Evolutionary conservation across 2,329 filamentous ascomycete genomes (phyloP), one percentile per base, ranked within the genome.

Genomic region (Ophiostoma himal-ulmi): DNA sequence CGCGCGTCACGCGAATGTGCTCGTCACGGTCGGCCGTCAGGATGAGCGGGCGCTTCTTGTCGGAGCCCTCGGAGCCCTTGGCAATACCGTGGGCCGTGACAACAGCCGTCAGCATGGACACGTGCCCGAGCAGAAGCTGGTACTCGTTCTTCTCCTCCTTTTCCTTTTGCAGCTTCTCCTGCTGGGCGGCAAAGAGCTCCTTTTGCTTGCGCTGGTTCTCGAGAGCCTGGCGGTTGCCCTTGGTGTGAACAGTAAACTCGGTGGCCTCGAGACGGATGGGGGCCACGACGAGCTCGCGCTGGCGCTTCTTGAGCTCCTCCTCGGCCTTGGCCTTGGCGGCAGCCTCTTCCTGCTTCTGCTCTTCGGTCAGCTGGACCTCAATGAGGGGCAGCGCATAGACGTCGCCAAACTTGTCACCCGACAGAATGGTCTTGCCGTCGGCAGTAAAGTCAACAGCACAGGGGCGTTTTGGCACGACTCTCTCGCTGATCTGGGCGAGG

Each of bases 321-420:
- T 68, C 66, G 20, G 62, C 52, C 5, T 68, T 37, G 1, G 7
- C 66, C 10, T 44, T 26, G 4, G 66, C 37, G 3, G 60, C 41
- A 0, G 67, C 69, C 20, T 67, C 44, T n/a, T 37, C 52, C 2
- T 14, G 39, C 65, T 48, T 36, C 20, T 68, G 41, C 41, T 30
- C 34, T 11, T 66, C 66, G 65, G 37, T 70, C 14, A 54, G 68
- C 26, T 74, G 70, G 20, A 72, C 67, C 26, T 74, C 74, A 64
- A 93, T 78, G 3, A 98, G 83, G 17, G 95, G 94, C 8, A 99
- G 81, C 13, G 91, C 87, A 80, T 97, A 98, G 72, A 97, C 94
- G 78, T 99, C 95, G 74, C 95, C 95, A 77, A 98, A 98, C 79
- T 99, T 99, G 82, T 99, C 95, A 69, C 89, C 94, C 73, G 88